A percentile compares a stretch with the other conserved stretches of the same genome.
phyloP scores from a whole-genome alignment of 805 yeast genomes.

The Clavispora santaluciae region DNA sequence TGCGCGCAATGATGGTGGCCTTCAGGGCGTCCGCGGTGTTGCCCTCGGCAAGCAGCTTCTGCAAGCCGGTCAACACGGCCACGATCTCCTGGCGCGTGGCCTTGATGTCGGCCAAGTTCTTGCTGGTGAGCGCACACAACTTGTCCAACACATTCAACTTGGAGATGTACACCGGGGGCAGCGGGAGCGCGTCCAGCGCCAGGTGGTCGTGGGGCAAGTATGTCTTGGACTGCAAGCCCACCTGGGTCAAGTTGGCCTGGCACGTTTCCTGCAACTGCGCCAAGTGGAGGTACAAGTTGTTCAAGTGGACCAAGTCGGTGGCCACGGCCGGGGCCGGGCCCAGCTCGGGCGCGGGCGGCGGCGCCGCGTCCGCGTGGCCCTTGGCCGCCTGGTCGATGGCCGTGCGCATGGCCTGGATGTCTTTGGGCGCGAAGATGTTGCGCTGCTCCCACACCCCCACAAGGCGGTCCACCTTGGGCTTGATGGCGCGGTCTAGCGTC shows the following conservation, averaged over 20 bases:
- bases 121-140: conserved; percentile 28
- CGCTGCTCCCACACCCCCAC: conserved; percentile 58
- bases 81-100: conserved; percentile 23
- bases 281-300: conserved; percentile 26
- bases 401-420: conserved; percentile 24
- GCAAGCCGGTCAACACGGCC: conserved; percentile 22
- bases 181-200: conserved; percentile 33
- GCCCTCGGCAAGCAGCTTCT: conserved; percentile 21
- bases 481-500: conserved; percentile 29
- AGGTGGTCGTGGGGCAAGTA: conserved; percentile 34
- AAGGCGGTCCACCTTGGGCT: conserved; percentile 46
- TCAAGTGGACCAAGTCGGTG: conserved; percentile 30
- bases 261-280: conserved; percentile 16
- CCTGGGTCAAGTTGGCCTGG: conserved; percentile 31
- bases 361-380: conserved; percentile 5
- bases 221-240: conserved; percentile 32
- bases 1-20: conserved; percentile 23
- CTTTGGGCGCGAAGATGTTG: conserved; percentile 32
- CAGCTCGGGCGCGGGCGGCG: not conserved
- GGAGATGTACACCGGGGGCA: conserved; percentile 28
- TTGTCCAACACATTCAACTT: conserved; percentile 37
- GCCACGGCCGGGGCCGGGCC: conserved; percentile 12
- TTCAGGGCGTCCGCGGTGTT: conserved; percentile 31
- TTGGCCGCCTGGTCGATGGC: conserved; percentile 19
- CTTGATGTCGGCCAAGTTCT: conserved; percentile 30